Percentiles rank a stretch among this genome's conserved stretches.
These are phyloP conservation scores for Fusarium clavum DNA, from an alignment of 2,329 filamentous ascomycete species.

Conservation along the genomic window DNA sequence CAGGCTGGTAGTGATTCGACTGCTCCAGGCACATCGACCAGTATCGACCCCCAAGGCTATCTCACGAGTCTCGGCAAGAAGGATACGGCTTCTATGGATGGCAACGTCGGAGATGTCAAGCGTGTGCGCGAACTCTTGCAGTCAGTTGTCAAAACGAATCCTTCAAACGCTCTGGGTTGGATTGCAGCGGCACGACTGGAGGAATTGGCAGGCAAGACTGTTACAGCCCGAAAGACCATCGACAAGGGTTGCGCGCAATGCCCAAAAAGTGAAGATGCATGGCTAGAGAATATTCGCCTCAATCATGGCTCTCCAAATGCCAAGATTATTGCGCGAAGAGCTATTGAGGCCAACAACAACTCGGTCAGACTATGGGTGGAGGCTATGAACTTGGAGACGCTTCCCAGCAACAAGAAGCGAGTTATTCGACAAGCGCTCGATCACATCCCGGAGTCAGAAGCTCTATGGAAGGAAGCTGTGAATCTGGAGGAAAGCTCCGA, in stretches of 20 bases:
- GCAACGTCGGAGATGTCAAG: conserved; percentile 93
- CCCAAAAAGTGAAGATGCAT: conserved; percentile 93
- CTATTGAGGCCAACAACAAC: conserved; percentile 89
- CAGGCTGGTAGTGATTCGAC: conserved; percentile 79
- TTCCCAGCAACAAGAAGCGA: conserved; percentile 87
- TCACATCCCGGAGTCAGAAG: conserved; percentile 92
- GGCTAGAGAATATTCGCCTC: conserved; percentile 94
- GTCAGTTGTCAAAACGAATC: conserved; percentile 97
- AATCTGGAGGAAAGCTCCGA: conserved; percentile 92
- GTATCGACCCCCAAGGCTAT: conserved; percentile 94
- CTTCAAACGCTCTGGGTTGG: conserved; percentile 94
- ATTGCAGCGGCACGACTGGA: conserved; percentile 94
- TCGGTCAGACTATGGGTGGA: conserved; percentile 94
- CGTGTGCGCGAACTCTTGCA: conserved; percentile 92
- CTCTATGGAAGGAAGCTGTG: conserved; percentile 97
- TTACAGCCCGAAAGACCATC: conserved; percentile 89
- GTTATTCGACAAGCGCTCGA: conserved; percentile 92
- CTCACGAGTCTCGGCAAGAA: conserved; percentile 90
- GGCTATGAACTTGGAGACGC: conserved; percentile 90
- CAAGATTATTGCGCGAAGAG: conserved; percentile 93
- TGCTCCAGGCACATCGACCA: conserved; percentile 83
- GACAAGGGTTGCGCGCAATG: conserved; percentile 89
- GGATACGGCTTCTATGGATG: conserved; percentile 80
- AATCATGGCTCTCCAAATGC: conserved; percentile 89
- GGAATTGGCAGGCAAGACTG: conserved; percentile 90